These are phyloP conservation scores for Centaurea solstitialis DNA, from an alignment of 129 eudicot species.

Conservation along the genomic window DNA sequence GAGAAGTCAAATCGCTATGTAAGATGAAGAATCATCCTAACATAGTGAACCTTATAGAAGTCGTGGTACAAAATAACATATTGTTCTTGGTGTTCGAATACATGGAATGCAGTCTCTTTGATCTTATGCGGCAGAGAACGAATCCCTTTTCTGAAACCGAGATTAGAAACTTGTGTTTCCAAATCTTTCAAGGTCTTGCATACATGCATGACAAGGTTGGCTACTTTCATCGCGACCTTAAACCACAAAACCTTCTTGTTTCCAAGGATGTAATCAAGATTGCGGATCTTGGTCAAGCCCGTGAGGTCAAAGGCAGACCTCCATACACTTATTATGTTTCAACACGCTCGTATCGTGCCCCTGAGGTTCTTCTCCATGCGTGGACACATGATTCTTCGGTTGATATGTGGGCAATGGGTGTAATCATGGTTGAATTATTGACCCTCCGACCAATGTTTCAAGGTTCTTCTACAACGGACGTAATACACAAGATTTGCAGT, in stretches of 20 bases:
- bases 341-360: not conserved
- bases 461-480: not conserved
- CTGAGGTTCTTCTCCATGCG: not conserved
- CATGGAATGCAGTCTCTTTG: not conserved
- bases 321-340: not conserved
- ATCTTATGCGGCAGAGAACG: not conserved
- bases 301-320: not conserved
- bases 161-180: not conserved
- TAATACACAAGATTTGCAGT: constrained; percentile 6
- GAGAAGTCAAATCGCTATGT: constrained; percentile 11
- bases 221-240: not conserved
- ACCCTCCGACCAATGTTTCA: constrained; percentile 4
- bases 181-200: not conserved
- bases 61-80: not conserved
- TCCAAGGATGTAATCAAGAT: constrained; percentile 7
- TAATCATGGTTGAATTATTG: constrained; percentile 17
- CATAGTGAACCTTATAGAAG: not conserved
- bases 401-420: not conserved
- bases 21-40: not conserved
- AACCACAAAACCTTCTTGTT: not conserved
- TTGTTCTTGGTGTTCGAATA: not conserved
- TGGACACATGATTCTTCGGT: not conserved
- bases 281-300: not conserved
- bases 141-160: not conserved
- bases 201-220: not conserved